A percentile compares a stretch with the other conserved stretches of the same genome.
Evolutionary conservation across 2,329 filamentous ascomycete species (phyloP).

Genomic region (Aspergillus clavatus): DNA sequence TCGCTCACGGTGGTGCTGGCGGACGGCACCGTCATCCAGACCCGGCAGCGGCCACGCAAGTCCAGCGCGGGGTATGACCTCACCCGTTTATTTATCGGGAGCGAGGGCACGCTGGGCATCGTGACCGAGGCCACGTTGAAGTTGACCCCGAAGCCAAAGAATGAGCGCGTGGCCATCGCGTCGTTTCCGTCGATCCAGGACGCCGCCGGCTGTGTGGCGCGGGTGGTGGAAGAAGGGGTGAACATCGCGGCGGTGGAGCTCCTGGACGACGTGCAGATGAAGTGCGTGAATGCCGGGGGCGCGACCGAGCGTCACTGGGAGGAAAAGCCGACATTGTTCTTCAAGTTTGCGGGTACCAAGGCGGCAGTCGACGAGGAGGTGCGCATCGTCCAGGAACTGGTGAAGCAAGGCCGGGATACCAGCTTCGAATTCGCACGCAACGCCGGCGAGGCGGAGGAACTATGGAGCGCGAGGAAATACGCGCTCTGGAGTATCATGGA

Average conservation of each 20-base stretch:
- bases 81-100: conserved; percentile 82
- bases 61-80: conserved; percentile 89
- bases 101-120: conserved; percentile 84
- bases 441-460: conserved; percentile 60
- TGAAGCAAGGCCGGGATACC: conserved; percentile 50
- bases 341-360: conserved; percentile 68
- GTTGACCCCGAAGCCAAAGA: conserved; percentile 73
- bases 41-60: conserved; percentile 80
- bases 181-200: conserved; percentile 61
- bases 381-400: conserved; percentile 54
- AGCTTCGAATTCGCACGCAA: conserved; percentile 65
- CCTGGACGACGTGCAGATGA: conserved; percentile 86
- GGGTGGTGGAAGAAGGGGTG: conserved; percentile 73
- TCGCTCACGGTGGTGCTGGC: conserved; percentile 82
- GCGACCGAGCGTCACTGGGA: conserved; percentile 55
- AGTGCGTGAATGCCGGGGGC: conserved; percentile 55
- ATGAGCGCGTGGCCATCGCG: conserved; percentile 73
- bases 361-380: conserved; percentile 61
- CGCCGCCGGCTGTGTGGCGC: conserved; percentile 73
- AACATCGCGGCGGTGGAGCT: conserved; percentile 90
- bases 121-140: conserved; percentile 89
- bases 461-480: conserved; percentile 73
- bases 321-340: conserved; percentile 66
- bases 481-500: conserved; percentile 69
- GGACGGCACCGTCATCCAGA: conserved; percentile 86